phyloP scores from a whole-genome alignment of 2,329 filamentous ascomycete genomes.

The Talaromyces sp. region DNA sequence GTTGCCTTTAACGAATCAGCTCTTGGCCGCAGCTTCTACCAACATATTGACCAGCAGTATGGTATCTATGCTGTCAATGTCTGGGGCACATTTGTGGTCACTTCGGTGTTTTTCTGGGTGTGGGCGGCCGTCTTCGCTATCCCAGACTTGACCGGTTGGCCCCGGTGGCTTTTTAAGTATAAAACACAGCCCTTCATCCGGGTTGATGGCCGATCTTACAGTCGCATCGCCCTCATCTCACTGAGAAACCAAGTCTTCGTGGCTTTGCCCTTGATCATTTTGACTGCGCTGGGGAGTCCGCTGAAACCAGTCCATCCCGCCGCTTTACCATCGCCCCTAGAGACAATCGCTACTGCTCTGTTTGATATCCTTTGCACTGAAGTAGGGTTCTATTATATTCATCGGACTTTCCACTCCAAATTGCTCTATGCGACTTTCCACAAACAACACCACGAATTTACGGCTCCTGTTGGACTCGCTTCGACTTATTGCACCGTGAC shows the following conservation, averaged over 20 bases:
- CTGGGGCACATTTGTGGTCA: not conserved
- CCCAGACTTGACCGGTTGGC: not conserved
- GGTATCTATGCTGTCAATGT: not conserved
- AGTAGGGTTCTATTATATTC: not conserved
- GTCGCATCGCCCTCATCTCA: conserved; percentile 1
- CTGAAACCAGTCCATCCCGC: not conserved
- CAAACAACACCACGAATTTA: not conserved
- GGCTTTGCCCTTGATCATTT: conserved; percentile 4
- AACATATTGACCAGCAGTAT: not conserved
- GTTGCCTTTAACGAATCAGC: not conserved
- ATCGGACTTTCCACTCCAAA: not conserved
- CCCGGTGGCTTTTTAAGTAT: not conserved
- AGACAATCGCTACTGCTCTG: not conserved
- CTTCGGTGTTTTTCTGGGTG: not conserved
- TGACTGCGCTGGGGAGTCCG: not conserved
- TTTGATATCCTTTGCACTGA: not conserved
- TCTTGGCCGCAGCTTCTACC: not conserved
- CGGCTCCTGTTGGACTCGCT: not conserved
- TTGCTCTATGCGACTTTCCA: not conserved
- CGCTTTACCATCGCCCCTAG: not conserved
- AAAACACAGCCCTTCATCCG: not conserved
- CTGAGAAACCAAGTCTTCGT: conserved; percentile 11
- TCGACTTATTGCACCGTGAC: not conserved
- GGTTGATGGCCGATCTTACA: not conserved
- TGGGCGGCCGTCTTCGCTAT: not conserved